A percentile compares a stretch with the other conserved stretches of the same genome.
Evolutionary conservation across 129 eudicot genomes (phyloP).

Genomic region (Gnaphalium uliginosum): DNA sequence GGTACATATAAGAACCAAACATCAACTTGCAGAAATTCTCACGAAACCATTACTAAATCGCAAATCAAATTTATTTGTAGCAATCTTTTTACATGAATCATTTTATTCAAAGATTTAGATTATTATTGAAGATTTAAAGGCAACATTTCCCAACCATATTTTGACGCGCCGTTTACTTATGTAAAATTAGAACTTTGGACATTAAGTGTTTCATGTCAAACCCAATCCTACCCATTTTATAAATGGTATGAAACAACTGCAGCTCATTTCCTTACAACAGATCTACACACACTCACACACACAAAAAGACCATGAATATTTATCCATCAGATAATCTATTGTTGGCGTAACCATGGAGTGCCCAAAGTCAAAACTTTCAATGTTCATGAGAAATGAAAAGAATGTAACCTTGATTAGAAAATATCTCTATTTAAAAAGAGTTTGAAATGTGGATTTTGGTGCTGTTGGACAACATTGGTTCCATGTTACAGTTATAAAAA

Average conservation of each 20-base stretch:
- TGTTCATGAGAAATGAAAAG: background rate
- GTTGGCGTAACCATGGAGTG: background rate
- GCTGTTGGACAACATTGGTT: background rate
- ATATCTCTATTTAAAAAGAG: background rate
- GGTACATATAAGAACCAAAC: too few relatives aligned
- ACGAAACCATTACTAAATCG: too few relatives aligned
- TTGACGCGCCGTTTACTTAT: background rate
- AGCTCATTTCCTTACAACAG: background rate
- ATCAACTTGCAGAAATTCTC: too few relatives aligned
- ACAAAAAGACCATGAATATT: background rate
- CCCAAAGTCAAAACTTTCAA: background rate
- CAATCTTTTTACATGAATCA: background rate
- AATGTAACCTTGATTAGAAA: conserved; percentile 1
- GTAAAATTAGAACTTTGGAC: background rate
- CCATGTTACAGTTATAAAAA: conserved; percentile 6
- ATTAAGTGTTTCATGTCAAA: background rate
- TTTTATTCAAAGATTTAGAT: background rate
- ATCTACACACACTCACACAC: background rate
- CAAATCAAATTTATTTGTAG: background rate
- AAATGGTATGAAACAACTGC: background rate
- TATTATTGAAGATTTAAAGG: background rate
- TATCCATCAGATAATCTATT: conserved; percentile 5
- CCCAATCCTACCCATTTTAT: conserved; percentile 10
- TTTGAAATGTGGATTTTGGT: conserved; percentile 10
- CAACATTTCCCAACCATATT: background rate